phyloP scores from a whole-genome alignment of 768 basidiomycete genomes.

The Astraeus odoratus region DNA sequence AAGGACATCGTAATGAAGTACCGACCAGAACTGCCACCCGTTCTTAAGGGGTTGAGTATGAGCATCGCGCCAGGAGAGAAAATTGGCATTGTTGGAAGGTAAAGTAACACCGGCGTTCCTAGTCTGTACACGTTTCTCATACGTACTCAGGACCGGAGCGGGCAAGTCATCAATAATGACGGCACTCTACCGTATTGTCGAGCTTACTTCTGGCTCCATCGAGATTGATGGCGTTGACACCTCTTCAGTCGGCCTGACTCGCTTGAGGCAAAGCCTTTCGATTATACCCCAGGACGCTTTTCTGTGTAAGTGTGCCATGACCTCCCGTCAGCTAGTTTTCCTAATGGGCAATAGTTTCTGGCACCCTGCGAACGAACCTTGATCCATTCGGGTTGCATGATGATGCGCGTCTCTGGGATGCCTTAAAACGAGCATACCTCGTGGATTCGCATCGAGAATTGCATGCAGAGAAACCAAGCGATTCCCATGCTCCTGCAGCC shows the following conservation, averaged over 20 bases:
- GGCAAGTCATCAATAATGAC: conserved; percentile 90
- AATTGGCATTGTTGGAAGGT: conserved; percentile 81
- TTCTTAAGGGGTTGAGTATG: conserved; percentile 79
- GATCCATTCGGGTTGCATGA: conserved; percentile 83
- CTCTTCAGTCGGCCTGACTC: conserved; percentile 68
- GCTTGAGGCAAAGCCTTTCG: conserved; percentile 59
- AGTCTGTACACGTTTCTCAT: neutral
- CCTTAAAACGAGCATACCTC: conserved; percentile 77
- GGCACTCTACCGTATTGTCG: conserved; percentile 80
- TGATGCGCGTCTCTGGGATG: conserved; percentile 82
- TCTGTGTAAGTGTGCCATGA: conserved; percentile 25
- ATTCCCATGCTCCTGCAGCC: conserved; percentile 30
- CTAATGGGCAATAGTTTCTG: conserved; percentile 45
- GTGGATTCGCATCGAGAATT: conserved; percentile 42
- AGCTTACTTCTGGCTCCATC: conserved; percentile 69
- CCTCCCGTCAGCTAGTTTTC: neutral
- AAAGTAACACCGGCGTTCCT: conserved; percentile 10
- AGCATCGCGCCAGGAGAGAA: conserved; percentile 72
- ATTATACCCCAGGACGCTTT: conserved; percentile 82
- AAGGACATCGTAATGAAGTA: conserved; percentile 74
- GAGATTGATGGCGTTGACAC: conserved; percentile 80
- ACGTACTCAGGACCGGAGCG: conserved; percentile 58
- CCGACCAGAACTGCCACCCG: conserved; percentile 80
- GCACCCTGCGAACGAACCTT: conserved; percentile 78
- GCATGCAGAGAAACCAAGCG: conserved; percentile 28